Percentiles rank a stretch among this genome's conserved stretches.
These are phyloP conservation scores for Primulina eburnea DNA, from an alignment of 257 asterid species.

Conservation along the genomic window DNA sequence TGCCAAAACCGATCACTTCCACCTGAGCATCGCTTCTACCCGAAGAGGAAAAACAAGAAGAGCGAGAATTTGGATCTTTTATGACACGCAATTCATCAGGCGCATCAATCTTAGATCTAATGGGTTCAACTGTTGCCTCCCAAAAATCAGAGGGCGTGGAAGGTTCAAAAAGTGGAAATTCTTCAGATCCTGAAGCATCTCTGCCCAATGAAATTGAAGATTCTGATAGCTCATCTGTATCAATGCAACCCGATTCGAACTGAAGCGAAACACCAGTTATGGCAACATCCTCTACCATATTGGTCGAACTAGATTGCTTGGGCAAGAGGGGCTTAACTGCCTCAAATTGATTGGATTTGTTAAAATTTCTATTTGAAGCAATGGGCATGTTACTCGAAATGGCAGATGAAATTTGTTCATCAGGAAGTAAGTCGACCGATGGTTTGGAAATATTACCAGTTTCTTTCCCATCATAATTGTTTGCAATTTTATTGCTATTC, in stretches of 20 bases:
- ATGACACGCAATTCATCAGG: slow-evolving; percentile 30
- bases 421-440: slow-evolving; percentile 24
- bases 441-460: slow-evolving; percentile 23
- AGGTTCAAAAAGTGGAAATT: slow-evolving; percentile 44
- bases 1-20: slow-evolving; percentile 25
- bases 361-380: slow-evolving; percentile 29
- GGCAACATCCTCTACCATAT: slow-evolving; percentile 20
- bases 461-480: slow-evolving; percentile 26
- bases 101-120: slow-evolving; percentile 38
- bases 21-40: slow-evolving; percentile 22
- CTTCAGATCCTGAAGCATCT: slow-evolving; percentile 35
- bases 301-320: slow-evolving; percentile 29
- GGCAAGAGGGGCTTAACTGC: slow-evolving; percentile 27
- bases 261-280: slow-evolving; percentile 19
- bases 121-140: slow-evolving; percentile 48
- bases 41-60: slow-evolving; percentile 28
- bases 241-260: slow-evolving; percentile 24
- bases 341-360: slow-evolving; percentile 28
- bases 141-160: slow-evolving; percentile 65
- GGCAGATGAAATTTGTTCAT: slow-evolving; percentile 32
- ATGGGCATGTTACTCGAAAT: slow-evolving; percentile 26
- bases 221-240: slow-evolving; percentile 27
- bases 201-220: slow-evolving; percentile 37
- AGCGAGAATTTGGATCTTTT: slow-evolving; percentile 27
- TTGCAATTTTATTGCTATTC: slow-evolving; percentile 25